These are phyloP conservation scores for Termitomyces heimii DNA, from an alignment of 768 basidiomycete genomes.

Conservation along the genomic window DNA sequence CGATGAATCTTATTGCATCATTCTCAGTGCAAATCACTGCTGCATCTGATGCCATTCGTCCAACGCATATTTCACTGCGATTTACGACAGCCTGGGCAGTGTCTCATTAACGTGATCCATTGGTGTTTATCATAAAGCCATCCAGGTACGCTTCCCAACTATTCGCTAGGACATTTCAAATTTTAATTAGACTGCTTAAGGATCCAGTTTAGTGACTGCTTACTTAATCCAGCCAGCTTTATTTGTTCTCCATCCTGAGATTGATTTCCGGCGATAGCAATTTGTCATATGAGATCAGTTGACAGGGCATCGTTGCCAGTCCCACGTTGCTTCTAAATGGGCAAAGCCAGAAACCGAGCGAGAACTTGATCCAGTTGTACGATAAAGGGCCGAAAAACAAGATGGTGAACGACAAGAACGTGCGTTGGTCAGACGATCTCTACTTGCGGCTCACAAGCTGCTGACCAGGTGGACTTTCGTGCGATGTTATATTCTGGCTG, in stretches of 20 bases:
- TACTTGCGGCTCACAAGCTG: neutral
- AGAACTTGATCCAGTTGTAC: neutral
- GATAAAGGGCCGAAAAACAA: neutral
- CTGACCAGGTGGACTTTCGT: neutral
- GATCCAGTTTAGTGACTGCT: neutral
- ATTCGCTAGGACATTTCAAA: neutral
- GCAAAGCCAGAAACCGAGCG: neutral
- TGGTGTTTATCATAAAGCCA: neutral
- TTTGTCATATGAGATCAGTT: neutral
- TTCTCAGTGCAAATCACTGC: neutral
- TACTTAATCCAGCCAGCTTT: neutral
- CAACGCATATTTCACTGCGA: neutral
- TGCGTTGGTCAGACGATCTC: neutral
- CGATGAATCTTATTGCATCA: neutral
- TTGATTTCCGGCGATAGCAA: neutral
- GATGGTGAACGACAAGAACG: neutral
- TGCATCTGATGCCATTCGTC: neutral
- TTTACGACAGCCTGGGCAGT: neutral
- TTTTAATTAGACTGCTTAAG: constrained; percentile 4
- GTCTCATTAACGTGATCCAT: neutral
- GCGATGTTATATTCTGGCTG: neutral
- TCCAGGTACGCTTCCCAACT: neutral
- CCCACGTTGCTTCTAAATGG: neutral
- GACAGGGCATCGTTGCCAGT: neutral
- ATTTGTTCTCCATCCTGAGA: neutral